These are phyloP conservation scores for Veloboletus limbatus DNA, from an alignment of 1,284 basidiomycete species.

Conservation along the genomic window DNA sequence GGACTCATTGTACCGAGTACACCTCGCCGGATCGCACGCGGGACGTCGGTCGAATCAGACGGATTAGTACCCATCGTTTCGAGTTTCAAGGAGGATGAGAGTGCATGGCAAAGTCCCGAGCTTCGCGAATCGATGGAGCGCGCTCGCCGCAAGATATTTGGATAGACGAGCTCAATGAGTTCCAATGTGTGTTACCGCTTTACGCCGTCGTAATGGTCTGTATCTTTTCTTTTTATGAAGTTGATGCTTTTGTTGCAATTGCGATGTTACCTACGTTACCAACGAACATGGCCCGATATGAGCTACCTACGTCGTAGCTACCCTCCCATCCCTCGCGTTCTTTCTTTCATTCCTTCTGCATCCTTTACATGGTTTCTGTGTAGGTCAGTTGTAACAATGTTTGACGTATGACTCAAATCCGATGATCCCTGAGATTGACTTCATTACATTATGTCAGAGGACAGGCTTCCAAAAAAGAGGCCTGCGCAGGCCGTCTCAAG, in stretches of 20 bases:
- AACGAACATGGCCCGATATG: constrained; percentile 3
- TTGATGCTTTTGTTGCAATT: not conserved
- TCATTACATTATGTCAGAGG: too few relatives aligned
- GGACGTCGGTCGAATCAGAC: constrained; percentile 35
- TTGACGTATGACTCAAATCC: too few relatives aligned
- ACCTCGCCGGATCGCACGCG: constrained; percentile 17
- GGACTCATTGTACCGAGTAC: constrained; percentile 15
- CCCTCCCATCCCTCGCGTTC: not conserved
- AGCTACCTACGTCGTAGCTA: not conserved
- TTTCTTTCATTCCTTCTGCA: not conserved
- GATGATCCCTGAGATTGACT: too few relatives aligned
- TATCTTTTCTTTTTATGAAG: not conserved
- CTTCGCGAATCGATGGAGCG: constrained; percentile 61
- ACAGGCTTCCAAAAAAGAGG: too few relatives aligned
- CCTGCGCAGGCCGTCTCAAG: too few relatives aligned
- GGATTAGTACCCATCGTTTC: constrained; percentile 16
- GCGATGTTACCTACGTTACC: constrained; percentile 4
- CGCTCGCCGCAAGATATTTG: constrained; percentile 46
- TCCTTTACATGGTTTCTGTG: too few relatives aligned
- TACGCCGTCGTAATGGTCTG: not conserved
- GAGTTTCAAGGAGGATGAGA: constrained; percentile 38
- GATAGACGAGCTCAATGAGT: constrained; percentile 20
- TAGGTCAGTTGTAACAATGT: too few relatives aligned
- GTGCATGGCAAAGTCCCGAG: constrained; percentile 55
- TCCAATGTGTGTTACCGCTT: constrained; percentile 1